phyloP scores from a whole-genome alignment of 2,329 filamentous ascomycete genomes.

The Paraconiothyrium brasiliense region DNA sequence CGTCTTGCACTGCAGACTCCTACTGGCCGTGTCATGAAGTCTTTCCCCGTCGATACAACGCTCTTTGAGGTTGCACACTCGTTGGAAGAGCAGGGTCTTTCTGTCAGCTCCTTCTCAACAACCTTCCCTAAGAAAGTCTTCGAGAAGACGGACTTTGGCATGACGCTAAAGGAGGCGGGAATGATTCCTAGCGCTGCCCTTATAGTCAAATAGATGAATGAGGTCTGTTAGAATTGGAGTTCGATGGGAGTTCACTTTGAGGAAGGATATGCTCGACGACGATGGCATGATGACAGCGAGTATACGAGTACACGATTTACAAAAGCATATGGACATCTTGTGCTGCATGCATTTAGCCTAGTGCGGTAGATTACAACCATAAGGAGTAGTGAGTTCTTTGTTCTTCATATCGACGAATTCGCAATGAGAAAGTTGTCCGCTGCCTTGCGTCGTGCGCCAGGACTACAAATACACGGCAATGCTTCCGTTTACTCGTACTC shows the following conservation, averaged over 20 bases:
- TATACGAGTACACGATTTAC: constrained; percentile 6
- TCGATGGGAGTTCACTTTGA: neutral
- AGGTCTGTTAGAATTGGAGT: neutral
- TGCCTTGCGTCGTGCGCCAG: neutral
- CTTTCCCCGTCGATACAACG: constrained; percentile 86
- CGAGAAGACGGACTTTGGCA: constrained; percentile 75
- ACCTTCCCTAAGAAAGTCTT: constrained; percentile 90
- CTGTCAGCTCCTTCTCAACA: constrained; percentile 80
- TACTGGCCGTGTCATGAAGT: constrained; percentile 83
- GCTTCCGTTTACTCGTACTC: constrained; percentile 42
- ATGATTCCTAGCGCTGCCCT: constrained; percentile 90
- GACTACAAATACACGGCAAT: neutral
- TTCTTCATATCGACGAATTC: neutral
- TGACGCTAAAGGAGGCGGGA: constrained; percentile 92
- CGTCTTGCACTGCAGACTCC: constrained; percentile 82
- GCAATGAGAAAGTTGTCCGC: neutral
- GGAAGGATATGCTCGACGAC: neutral
- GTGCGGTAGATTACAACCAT: neutral
- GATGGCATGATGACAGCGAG: neutral
- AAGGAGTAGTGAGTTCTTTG: neutral
- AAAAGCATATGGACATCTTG: neutral
- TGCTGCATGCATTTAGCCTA: constrained; percentile 3
- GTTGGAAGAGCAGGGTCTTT: constrained; percentile 74
- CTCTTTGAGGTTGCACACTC: constrained; percentile 89
- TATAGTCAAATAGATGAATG: constrained; percentile 64